phyloP scores from a whole-genome alignment of 2,329 filamentous ascomycete genomes.

The Alternaria gansuensis region DNA sequence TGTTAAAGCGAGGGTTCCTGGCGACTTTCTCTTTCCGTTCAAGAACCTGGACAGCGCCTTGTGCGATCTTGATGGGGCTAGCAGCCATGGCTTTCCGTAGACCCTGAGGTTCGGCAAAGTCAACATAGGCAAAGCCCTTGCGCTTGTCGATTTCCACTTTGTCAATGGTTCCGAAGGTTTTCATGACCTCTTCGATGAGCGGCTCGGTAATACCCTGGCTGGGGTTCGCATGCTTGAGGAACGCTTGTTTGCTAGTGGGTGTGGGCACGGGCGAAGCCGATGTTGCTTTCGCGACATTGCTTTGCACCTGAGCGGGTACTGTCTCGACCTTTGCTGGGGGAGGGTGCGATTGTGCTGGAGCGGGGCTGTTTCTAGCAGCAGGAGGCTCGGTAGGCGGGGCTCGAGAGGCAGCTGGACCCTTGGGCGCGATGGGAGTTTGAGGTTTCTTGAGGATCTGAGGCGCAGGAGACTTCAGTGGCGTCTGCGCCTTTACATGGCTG shows the following conservation, averaged over 20 bases:
- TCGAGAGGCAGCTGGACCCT: slow-evolving; percentile 44
- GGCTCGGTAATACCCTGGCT: slow-evolving; percentile 91
- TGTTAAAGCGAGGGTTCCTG: slow-evolving; percentile 40
- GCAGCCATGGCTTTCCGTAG: slow-evolving; percentile 82
- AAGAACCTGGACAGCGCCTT: slow-evolving; percentile 85
- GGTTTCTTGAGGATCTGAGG: slow-evolving; percentile 55
- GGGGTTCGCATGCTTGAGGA: slow-evolving; percentile 70
- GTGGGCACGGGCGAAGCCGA: slow-evolving; percentile 37
- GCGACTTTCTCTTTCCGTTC: slow-evolving; percentile 72
- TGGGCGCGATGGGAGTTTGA: slow-evolving; percentile 39
- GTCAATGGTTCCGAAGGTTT: slow-evolving; percentile 75
- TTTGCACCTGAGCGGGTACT: slow-evolving; percentile 17
- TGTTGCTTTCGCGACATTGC: slow-evolving; percentile 18
- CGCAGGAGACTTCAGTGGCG: slow-evolving; percentile 40
- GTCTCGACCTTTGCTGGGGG: slow-evolving; percentile 28
- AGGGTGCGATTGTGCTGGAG: slow-evolving; percentile 30
- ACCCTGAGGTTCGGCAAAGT: slow-evolving; percentile 77
- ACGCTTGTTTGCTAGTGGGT: slow-evolving; percentile 62
- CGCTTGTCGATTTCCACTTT: slow-evolving; percentile 93
- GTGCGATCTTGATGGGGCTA: slow-evolving; percentile 82
- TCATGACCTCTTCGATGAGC: slow-evolving; percentile 76
- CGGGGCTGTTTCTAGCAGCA: slow-evolving; percentile 32
- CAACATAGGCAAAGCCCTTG: slow-evolving; percentile 93
- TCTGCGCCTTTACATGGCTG: slow-evolving; percentile 39
- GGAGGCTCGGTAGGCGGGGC: slow-evolving; percentile 43